Evolutionary conservation across 495 filamentous ascomycete genomes (phyloP), one percentile per base, ranked within the genome.

Genomic region (Penicillium subrubescens): DNA sequence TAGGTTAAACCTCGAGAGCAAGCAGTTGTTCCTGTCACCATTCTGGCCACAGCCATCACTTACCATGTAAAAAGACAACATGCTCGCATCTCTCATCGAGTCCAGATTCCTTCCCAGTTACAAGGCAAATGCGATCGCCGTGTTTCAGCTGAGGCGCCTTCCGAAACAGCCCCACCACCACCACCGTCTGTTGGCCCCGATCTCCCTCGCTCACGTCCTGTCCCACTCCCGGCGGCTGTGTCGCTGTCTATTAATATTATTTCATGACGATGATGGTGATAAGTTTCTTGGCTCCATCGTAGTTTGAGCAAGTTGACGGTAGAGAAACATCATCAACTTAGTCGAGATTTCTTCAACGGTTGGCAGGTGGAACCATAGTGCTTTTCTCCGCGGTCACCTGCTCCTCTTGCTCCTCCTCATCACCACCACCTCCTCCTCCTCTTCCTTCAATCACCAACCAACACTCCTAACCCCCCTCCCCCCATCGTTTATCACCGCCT

Each of bases 161-260:
- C 71, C 71, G 71, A 74, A 74, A 74, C 71, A 74, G 61, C 65
- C 71, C 71, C 71, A 67, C 44, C 44, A 48, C 69, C 44, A 48
- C 69, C 67, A 61, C 44, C 48, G 43, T 59, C 58, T 33, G 66
- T 62, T 67, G 43, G 51, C 62, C 61, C 71, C 68, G 71, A 73
- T 63, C 69, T 60, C 60, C 54, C n/a, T 60, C 50, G 1, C 33
- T 11, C 6, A 59, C 57, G 34, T 43, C 37, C 59, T 60, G 62
- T 65, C 62, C 63, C 62, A 65, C 67, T 60, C 31, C 31, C 61
- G 62, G 65, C 67, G 67, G 70, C 62, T 72, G 67, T 67, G 65
- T 65, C 43, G 66, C 67, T 29, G 58, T 73, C 71, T 73, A 73
- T 73, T 73, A 73, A 73, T 73, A 73, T 69, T 73, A 73, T 69